These are phyloP conservation scores for Nicotiana knightiana DNA, from an alignment of 257 asterid genomes.

Conservation along the genomic window DNA sequence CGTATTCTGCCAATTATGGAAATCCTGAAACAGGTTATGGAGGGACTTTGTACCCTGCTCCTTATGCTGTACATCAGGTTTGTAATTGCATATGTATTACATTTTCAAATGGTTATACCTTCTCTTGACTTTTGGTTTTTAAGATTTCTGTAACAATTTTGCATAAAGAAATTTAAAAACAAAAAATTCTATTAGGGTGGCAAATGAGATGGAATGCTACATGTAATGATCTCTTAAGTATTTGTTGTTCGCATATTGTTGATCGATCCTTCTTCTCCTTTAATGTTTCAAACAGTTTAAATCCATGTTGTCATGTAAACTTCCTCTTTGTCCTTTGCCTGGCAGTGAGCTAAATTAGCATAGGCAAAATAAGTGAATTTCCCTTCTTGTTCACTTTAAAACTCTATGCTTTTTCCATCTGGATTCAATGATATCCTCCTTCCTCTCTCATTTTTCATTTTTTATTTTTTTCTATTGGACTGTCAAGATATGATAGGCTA, in stretches of 20 bases:
- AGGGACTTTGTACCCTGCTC: constrained; percentile 28
- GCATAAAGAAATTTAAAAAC: neutral
- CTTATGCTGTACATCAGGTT: constrained; percentile 48
- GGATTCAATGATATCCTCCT: neutral
- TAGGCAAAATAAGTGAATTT: neutral
- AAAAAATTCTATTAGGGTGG: neutral
- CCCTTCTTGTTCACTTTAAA: neutral
- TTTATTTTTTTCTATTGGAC: neutral
- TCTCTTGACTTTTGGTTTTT: neutral
- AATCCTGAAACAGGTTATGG: constrained; percentile 40
- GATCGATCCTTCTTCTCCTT: neutral
- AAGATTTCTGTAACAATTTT: neutral
- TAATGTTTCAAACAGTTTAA: neutral
- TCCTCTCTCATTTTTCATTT: neutral
- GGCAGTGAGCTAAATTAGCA: neutral
- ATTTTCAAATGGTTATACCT: constrained; percentile 7
- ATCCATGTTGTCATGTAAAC: neutral
- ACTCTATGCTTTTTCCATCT: neutral
- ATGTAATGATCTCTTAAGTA: neutral
- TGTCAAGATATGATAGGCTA: neutral
- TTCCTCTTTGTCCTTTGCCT: neutral
- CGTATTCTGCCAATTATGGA: constrained; percentile 28
- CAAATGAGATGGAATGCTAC: neutral
- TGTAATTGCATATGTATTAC: neutral
- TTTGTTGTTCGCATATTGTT: neutral